Percentiles rank a stretch among this genome's conserved stretches.
Conservation (phyloP, 179 eudicot species). For the Gypsophila paniculata region DNA sequence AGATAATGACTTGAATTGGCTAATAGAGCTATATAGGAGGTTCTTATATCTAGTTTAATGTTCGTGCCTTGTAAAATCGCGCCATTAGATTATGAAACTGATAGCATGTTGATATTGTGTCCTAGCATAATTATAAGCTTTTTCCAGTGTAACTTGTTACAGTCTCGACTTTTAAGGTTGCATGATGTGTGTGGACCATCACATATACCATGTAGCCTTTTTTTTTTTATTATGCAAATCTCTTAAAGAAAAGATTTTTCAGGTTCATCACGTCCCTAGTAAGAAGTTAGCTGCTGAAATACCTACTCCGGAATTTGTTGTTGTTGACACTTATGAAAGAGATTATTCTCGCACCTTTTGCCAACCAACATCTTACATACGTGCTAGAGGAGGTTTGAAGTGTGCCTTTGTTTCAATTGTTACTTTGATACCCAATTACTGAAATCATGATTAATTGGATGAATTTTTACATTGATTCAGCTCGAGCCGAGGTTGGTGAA, state of each 20-base stretch:
- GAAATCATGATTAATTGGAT: slow-evolving; percentile 2
- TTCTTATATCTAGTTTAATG: not conserved
- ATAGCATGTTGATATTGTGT: slow-evolving; percentile 2
- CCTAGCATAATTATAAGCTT: not conserved
- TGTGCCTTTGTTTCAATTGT: not conserved
- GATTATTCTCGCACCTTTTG: slow-evolving; percentile 64
- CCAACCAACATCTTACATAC: slow-evolving; percentile 76
- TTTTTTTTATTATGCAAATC: not conserved
- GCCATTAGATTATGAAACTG: slow-evolving; percentile 6
- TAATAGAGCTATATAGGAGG: not conserved
- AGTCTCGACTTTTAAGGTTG: not conserved
- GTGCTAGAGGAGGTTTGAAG: slow-evolving; percentile 86
- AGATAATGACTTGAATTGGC: not conserved
- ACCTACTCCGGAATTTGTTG: slow-evolving; percentile 64
- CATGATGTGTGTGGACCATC: not conserved
- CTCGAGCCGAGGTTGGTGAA: slow-evolving; percentile 92
- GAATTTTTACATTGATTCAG: slow-evolving; percentile 42
- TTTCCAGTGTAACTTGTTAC: not conserved
- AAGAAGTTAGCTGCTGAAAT: slow-evolving; percentile 78
- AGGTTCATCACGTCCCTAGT: slow-evolving; percentile 57
- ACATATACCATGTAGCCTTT: not conserved
- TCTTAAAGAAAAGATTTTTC: not conserved
- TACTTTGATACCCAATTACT: not conserved
- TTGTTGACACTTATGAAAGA: slow-evolving; percentile 78
- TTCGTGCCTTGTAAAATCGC: not conserved